Base-by-base conservation (phyloP, 345 rosid species). In the Heritiera littoralis region DNA sequence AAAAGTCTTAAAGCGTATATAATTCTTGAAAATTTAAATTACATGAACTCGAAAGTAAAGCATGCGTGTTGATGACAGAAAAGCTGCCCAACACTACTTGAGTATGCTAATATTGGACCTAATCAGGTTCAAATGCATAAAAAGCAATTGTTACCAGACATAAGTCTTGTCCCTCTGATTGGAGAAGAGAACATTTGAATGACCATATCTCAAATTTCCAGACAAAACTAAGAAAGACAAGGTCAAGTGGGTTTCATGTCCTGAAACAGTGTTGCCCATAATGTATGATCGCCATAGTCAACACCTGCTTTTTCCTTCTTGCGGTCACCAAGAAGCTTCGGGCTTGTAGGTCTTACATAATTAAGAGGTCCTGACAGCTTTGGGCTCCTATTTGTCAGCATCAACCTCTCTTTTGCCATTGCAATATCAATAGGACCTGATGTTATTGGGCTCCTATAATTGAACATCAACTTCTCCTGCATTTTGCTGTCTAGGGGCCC, bases 241-340 rank as follows among this genome's bases (percentile, higher is more conserved):
- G 58, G 46, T 52, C 40, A 93, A 80, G 94, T 93, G n/a, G 98
- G 98, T 74, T 91, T 90, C 89, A 93, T 80, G 82, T 90, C 93
- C 45, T 85, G 91, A 81, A 95, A 95, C 66, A 93, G 78, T 56
- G 89, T 56, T 77, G 89, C 82, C 98, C 95, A 93, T 4, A 84
- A 80, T 46, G 89, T 80, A 1, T 84, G 88, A 76, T 88, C 90
- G 20, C 83, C 89, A 40, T 75, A 82, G 45, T 79, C 83, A 72
- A 77, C 84, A 64, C 81, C 60, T 4, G 12, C 64, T 66, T 82
- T 83, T 11, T 78, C 87, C 69, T 43, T 79, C 63, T 59, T 58
- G 40, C 40, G 14, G n/a, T 79, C 79, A 35, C 61, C 63, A 67
- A 80, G 84, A 46, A 83, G 60, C 63, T 75, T 85, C 74, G 91